Base-by-base conservation (phyloP, 2,329 filamentous ascomycete species). In the Remersonia thermophila region DNA sequence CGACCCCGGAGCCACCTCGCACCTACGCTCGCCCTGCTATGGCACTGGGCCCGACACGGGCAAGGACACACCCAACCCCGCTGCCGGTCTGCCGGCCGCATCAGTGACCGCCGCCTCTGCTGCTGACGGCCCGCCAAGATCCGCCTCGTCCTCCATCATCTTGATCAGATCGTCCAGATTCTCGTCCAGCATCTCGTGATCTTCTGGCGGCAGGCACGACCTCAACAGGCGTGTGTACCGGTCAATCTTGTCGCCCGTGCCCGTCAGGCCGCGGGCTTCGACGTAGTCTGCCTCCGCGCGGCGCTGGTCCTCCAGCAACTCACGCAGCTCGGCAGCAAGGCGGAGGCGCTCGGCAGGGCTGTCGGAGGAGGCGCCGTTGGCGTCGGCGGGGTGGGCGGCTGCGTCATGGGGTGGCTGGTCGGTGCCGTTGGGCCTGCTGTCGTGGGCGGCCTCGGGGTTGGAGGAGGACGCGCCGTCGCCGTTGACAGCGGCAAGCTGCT, bases 211-310 rank as follows among this genome's bases (percentile, higher is more conserved):
- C 18, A 86, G 62, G 40, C 81, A 83, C 41, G 71, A 71, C 40
- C 72, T 73, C 23, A 85, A 71, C 20, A 86, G 65, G 37, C 70
- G 70, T 42, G 80, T 69, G 55, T 87, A 89, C 54, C 78, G 75
- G 47, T 78, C 77, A 45, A 82, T 81, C 53, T 77, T 77, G 55
- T 83, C 79, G 26, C 78, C 76, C 27, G 79, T 75, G 29, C 81
- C 81, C 9, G 81, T 77, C 43, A 77, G 69, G 30, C 72, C 73
- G 31, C 83, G 62, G 10, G 78, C 78, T 34, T 75, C 68, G 28
- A 83, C 73, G 43, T 85, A 83, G 41, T 82, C 77, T 11, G 60
- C 56, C 47, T 85, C 79, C 3, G 78, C 67, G 29, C 66, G 60
- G 33, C 70, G 65, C 48, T 82, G 74, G 48, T 80, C 73, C 3